Conservation (phyloP, 2,329 filamentous ascomycete species). For the Albifimbria verrucaria region DNA sequence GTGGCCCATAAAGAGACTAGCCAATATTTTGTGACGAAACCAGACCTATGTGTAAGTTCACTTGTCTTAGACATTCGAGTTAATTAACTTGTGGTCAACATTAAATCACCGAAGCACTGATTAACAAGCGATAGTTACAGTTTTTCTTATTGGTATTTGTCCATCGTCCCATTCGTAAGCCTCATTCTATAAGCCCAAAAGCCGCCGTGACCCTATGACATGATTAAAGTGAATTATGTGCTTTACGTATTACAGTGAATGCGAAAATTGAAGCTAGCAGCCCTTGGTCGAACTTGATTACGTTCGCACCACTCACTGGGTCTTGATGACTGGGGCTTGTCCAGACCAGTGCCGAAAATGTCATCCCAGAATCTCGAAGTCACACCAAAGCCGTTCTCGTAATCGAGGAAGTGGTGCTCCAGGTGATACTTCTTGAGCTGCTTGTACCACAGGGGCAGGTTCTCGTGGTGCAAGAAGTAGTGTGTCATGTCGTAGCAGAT, state of each 20-base stretch:
- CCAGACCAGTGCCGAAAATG: constrained; percentile 85
- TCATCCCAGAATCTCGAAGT: constrained; percentile 95
- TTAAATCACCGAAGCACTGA: too few relatives aligned
- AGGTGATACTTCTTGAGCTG: constrained; percentile 96
- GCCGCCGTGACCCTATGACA: background rate
- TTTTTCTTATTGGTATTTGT: too few relatives aligned
- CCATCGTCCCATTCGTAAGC: background rate
- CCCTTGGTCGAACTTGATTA: background rate
- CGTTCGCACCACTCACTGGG: constrained; percentile 18
- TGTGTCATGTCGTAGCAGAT: constrained; percentile 96
- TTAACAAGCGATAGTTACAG: too few relatives aligned
- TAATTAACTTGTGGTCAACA: too few relatives aligned
- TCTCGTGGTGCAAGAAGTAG: constrained; percentile 97
- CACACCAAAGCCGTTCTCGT: constrained; percentile 95
- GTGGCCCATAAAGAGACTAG: too few relatives aligned
- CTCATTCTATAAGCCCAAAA: background rate
- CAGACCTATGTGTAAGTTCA: too few relatives aligned
- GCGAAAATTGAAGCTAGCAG: background rate
- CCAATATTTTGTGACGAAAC: too few relatives aligned
- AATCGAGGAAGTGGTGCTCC: constrained; percentile 95
- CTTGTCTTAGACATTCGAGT: too few relatives aligned
- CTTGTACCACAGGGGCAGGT: constrained; percentile 85
- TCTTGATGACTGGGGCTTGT: constrained; percentile 26
- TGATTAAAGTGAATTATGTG: background rate
- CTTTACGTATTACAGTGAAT: background rate